Conservation (phyloP, 139 green algal species). For the Closterium sp. region DNA sequence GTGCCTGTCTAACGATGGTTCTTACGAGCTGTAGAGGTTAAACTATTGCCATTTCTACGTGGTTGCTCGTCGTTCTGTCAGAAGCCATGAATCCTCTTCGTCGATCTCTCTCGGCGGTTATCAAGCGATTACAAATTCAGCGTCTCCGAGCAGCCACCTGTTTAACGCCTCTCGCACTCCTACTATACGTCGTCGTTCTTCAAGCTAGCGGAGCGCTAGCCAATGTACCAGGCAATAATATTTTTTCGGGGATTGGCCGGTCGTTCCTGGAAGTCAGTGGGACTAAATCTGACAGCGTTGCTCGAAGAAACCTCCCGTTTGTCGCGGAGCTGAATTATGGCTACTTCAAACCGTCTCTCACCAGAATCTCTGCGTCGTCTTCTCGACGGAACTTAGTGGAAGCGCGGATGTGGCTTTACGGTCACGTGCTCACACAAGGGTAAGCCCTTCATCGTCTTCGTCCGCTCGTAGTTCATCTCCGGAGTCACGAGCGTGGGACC, state of each 20-base stretch:
- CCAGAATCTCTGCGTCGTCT: background rate
- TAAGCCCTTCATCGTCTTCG: background rate
- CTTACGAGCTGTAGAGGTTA: background rate
- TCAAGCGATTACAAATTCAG: background rate
- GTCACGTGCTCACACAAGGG: conserved; percentile 25
- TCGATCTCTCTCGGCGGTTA: background rate
- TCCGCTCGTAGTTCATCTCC: background rate
- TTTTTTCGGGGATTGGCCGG: background rate
- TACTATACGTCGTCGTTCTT: background rate
- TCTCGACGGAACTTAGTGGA: conserved; percentile 2
- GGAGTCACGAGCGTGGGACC: background rate
- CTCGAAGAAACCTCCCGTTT: background rate
- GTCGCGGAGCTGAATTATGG: background rate
- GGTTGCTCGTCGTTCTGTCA: background rate
- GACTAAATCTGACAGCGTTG: background rate
- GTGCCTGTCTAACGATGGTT: background rate
- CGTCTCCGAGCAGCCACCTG: background rate
- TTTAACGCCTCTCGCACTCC: background rate
- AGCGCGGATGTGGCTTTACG: conserved; percentile 27
- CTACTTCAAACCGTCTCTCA: background rate
- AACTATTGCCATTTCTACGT: background rate
- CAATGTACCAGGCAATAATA: background rate
- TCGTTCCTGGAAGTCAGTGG: background rate
- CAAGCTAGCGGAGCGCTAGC: background rate
- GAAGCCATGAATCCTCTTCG: background rate